Evolutionary conservation across 2,329 filamentous ascomycete species (phyloP).

Genomic region (Coleophoma crateriformis): DNA sequence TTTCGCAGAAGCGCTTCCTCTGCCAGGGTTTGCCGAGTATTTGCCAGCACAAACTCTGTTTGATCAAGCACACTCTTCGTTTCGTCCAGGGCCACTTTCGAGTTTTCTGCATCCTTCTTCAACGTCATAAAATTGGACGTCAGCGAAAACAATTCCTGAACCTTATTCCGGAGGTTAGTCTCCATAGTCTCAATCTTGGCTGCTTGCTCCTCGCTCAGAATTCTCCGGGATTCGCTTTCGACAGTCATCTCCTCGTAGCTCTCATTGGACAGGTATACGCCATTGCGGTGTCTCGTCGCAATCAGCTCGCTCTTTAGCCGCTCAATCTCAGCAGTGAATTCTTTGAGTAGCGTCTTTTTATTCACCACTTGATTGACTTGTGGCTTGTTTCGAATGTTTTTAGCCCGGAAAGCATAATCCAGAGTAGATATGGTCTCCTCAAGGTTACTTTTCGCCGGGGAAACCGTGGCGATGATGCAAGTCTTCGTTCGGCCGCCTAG

Average conservation of each 20-base stretch:
- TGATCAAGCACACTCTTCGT: slow-evolving; percentile 80
- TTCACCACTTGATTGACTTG: slow-evolving; percentile 89
- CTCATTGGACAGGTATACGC: slow-evolving; percentile 87
- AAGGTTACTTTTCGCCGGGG: slow-evolving; percentile 88
- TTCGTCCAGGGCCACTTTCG: slow-evolving; percentile 64
- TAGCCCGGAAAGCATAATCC: slow-evolving; percentile 95
- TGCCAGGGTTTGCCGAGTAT: slow-evolving; percentile 69
- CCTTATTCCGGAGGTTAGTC: slow-evolving; percentile 82
- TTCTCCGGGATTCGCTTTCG: slow-evolving; percentile 85
- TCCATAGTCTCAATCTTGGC: slow-evolving; percentile 93
- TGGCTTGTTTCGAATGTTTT: slow-evolving; percentile 97
- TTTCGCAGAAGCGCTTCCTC: slow-evolving; percentile 77
- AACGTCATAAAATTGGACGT: slow-evolving; percentile 83
- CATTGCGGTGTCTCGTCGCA: slow-evolving; percentile 86
- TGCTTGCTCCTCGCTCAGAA: slow-evolving; percentile 85
- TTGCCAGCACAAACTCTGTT: slow-evolving; percentile 76
- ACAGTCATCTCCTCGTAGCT: slow-evolving; percentile 86
- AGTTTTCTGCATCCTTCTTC: slow-evolving; percentile 84
- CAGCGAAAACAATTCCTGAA: slow-evolving; percentile 83
- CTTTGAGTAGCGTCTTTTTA: slow-evolving; percentile 85
- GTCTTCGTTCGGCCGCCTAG: slow-evolving; percentile 94
- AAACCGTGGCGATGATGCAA: slow-evolving; percentile 96
- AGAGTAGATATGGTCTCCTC: slow-evolving; percentile 98
- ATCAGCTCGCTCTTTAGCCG: slow-evolving; percentile 92
- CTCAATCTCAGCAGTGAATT: slow-evolving; percentile 90